Conservation (phyloP, 2,329 filamentous ascomycete species). For the Dothideomycetes sp. region DNA sequence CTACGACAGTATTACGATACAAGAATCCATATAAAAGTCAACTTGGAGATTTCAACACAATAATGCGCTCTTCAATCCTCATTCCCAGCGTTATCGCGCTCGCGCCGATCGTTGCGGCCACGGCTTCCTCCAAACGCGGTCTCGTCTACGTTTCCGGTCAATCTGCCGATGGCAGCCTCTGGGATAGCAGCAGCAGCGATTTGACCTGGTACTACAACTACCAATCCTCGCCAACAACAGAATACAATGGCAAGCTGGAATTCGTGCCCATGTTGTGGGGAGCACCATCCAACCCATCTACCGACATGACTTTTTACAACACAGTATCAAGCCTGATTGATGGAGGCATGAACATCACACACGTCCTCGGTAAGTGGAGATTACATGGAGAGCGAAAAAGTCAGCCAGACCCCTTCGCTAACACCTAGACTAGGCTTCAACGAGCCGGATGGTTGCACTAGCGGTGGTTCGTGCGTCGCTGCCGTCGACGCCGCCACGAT, state of each 20-base stretch:
- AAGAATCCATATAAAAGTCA: no score
- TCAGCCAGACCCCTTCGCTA: no score
- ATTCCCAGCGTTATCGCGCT: slow-evolving; percentile 2
- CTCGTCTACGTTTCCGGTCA: slow-evolving; percentile 50
- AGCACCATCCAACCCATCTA: slow-evolving; percentile 25
- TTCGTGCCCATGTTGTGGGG: slow-evolving; percentile 81
- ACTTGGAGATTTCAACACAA: no score
- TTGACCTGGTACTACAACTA: slow-evolving; percentile 88
- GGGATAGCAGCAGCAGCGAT: slow-evolving; percentile 45
- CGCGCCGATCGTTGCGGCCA: slow-evolving; percentile 9
- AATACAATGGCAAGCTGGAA: slow-evolving; percentile 42
- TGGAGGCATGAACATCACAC: slow-evolving; percentile 46
- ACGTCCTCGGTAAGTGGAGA: slow-evolving; percentile 48
- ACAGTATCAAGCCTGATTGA: slow-evolving; percentile 46
- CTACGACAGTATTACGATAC: no score
- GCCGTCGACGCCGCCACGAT: slow-evolving; percentile 51
- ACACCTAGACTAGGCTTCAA: slow-evolving; percentile 49
- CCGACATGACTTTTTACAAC: slow-evolving; percentile 50
- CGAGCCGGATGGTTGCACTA: slow-evolving; percentile 55
- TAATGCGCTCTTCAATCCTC: slow-evolving; percentile 2
- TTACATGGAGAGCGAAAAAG: no score
- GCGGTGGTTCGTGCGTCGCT: slow-evolving; percentile 52
- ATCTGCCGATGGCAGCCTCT: slow-evolving; percentile 54
- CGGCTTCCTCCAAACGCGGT: slow-evolving; percentile 53
- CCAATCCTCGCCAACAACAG: slow-evolving; percentile 34